Conservation (phyloP, 352 stramenopile genomes). For the Phytopythium litorale region DNA sequence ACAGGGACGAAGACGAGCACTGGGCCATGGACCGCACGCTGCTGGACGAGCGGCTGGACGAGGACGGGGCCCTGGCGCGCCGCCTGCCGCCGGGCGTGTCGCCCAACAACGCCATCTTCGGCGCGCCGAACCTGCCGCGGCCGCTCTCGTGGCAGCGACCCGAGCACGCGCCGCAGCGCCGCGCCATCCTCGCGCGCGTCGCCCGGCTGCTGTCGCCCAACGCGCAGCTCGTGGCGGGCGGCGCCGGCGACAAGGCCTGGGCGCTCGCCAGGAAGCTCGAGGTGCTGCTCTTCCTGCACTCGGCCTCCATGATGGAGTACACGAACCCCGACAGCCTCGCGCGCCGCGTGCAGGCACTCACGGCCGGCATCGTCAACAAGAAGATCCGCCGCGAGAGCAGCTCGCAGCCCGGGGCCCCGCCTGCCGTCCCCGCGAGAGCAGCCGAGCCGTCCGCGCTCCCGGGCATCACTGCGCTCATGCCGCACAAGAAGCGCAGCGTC, state of each 20-base stretch:
- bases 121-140: slow-evolving; percentile 53
- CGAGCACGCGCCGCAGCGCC: slow-evolving; percentile 65
- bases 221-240: slow-evolving; percentile 28
- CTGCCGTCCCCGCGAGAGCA: slow-evolving; percentile 1
- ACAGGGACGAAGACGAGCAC: slow-evolving; percentile 1
- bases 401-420: neutral
- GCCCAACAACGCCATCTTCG: slow-evolving; percentile 77
- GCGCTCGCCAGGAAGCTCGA: slow-evolving; percentile 77
- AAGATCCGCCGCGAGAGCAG: slow-evolving; percentile 60
- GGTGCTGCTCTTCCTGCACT: slow-evolving; percentile 81
- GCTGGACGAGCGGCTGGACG: slow-evolving; percentile 5
- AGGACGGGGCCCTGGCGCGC: slow-evolving; percentile 16
- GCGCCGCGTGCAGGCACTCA: slow-evolving; percentile 76
- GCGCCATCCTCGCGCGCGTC: slow-evolving; percentile 63
- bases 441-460: slow-evolving; percentile 17
- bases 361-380: slow-evolving; percentile 80
- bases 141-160: slow-evolving; percentile 81
- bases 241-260: slow-evolving; percentile 44
- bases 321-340: slow-evolving; percentile 73
- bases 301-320: slow-evolving; percentile 78
- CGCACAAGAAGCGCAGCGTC: slow-evolving; percentile 25
- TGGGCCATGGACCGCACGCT: slow-evolving; percentile 5
- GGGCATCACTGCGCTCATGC: slow-evolving; percentile 30
- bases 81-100: slow-evolving; percentile 55
- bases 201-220: slow-evolving; percentile 58